Conservation (phyloP, 805 yeast genomes). For the Myxozyma vanderwaltii region DNA sequence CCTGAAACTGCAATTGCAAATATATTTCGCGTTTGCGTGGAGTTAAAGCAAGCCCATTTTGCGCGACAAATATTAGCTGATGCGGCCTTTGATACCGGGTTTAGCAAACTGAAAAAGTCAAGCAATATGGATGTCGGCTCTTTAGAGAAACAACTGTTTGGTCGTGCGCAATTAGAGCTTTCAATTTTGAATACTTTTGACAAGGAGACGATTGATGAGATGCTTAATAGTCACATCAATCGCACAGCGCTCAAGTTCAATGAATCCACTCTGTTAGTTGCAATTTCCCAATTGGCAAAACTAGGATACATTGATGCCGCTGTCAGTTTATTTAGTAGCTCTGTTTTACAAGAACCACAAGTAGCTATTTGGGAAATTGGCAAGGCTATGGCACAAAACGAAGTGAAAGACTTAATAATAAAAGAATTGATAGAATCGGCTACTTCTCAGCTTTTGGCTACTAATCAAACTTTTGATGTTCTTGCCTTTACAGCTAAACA, state of each 20-base stretch:
- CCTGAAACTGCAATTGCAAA: constrained; percentile 9
- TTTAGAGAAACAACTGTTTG: constrained; percentile 6
- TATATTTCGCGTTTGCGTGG: constrained; percentile 16
- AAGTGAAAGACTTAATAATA: background rate
- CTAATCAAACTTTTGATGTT: background rate
- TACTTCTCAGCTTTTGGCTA: background rate
- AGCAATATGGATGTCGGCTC: background rate
- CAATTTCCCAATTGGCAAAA: constrained; percentile 3
- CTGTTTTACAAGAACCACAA: constrained; percentile 6
- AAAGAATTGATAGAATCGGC: background rate
- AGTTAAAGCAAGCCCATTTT: constrained; percentile 5
- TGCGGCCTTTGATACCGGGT: background rate
- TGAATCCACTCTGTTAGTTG: constrained; percentile 9
- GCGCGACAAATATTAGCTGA: constrained; percentile 20
- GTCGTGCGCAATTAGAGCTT: constrained; percentile 15
- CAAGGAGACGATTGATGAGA: background rate
- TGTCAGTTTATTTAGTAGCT: background rate
- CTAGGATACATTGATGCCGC: background rate
- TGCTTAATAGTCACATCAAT: background rate
- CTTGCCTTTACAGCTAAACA: background rate
- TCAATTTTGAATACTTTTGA: background rate
- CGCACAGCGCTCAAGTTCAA: background rate
- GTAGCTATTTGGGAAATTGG: background rate
- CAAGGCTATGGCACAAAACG: background rate
- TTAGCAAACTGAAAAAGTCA: background rate